Base-by-base conservation (phyloP, 192 early-diverging fungal species). In the Phycomyces blakesleeanus region DNA sequence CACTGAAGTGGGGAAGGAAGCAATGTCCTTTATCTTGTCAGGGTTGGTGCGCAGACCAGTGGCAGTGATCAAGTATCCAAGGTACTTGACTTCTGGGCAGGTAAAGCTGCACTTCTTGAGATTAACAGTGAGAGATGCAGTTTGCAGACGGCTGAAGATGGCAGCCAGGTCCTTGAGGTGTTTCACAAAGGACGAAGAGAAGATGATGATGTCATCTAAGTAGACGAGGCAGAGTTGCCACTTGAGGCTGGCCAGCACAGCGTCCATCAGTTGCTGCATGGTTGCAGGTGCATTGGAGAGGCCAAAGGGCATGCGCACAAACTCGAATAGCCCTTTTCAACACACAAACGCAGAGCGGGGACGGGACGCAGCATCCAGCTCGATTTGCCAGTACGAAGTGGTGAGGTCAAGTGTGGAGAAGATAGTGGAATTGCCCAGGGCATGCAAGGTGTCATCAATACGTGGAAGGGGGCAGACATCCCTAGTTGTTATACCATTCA, bases 241-340 rank as follows among this genome's bases (percentile, higher is more conserved):
- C n/a, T n/a, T n/a, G n/a, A n/a, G n/a, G n/a, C n/a, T n/a, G n/a
- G n/a, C n/a, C n/a, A n/a, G 61, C 3, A 84, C 29, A 55, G 75
- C 76, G 16, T 51, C 21, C 63, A 82, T 81, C 8, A 81, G 55
- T 1, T 24, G 44, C 57, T 76, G 74, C 61, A 87, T 87, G 0
- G 78, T 72, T 0, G 83, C 83, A 0, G 85, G 85, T 0, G 78
- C 78, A 59, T 86, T 88, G n/a, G 72, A 73, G 0, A 91, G 55
- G 0, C 86, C 89, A 55, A 87, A 85, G 0, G 84, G 84, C 56
- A 91, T 67, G 15, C 86, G 81, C 0, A 63, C 26, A 34, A 76
- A 86, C 51, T 87, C 68, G 49, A 65, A 91, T 3, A 59, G 75
- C 0, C 78, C 67, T 5, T 72, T 73, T 0, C 53, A n/a, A 0